Percentiles rank a stretch among this genome's conserved stretches.
Conservation (phyloP, 495 filamentous ascomycete species). For the Aspergillus olivimuriae region DNA sequence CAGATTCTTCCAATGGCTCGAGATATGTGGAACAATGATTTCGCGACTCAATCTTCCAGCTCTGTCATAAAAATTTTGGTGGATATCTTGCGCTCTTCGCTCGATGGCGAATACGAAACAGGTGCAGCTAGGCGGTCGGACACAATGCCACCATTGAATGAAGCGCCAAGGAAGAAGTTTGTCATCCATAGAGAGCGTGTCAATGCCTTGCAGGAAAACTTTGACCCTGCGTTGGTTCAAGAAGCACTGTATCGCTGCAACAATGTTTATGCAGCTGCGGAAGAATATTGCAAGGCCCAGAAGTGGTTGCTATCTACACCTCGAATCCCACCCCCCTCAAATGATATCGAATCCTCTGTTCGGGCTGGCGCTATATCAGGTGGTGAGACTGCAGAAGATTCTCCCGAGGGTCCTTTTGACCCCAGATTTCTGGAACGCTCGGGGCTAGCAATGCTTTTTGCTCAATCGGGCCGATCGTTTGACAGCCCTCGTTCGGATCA, state of each 20-base stretch:
- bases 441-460: conserved; percentile 35
- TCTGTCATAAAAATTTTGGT: conserved; percentile 72
- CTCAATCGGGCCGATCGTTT: conserved; percentile 21
- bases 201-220: conserved; percentile 37
- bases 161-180: conserved; percentile 33
- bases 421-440: conserved; percentile 23
- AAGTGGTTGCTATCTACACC: conserved; percentile 32
- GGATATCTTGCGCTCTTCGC: conserved; percentile 73
- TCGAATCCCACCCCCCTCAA: conserved; percentile 55
- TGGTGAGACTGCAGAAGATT: conserved; percentile 26
- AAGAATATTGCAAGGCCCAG: conserved; percentile 69
- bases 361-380: conserved; percentile 22
- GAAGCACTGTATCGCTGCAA: conserved; percentile 82
- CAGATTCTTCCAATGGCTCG: conserved; percentile 72
- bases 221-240: conserved; percentile 52
- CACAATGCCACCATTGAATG: conserved; percentile 34
- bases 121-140: conserved; percentile 57
- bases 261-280: conserved; percentile 50
- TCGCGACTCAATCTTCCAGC: conserved; percentile 66
- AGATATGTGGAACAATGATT: conserved; percentile 70
- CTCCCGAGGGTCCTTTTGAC: conserved; percentile 28
- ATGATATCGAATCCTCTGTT: conserved; percentile 48
- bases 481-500: conserved; percentile 18
- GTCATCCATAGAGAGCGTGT: conserved; percentile 44
- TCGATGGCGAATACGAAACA: conserved; percentile 68